Evolutionary conservation across 1,284 basidiomycete genomes (phyloP), one percentile per base, ranked within the genome.

Genomic region (Cystobasidium sp.): DNA sequence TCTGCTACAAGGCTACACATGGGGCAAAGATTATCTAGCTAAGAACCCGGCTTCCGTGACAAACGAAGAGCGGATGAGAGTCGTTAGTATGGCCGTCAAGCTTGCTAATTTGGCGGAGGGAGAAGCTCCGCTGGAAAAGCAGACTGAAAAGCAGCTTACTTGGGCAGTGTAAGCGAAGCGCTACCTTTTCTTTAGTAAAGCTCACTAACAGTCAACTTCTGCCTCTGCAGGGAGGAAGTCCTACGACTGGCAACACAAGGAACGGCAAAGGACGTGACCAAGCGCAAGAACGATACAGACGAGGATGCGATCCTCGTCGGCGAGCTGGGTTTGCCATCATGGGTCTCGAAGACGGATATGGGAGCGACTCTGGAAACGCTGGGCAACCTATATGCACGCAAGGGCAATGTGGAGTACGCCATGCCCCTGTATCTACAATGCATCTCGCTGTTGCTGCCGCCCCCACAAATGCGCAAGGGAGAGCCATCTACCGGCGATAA

Each of bases 361-460:
- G 80, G 81, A 46, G 77, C 77, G 10, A 79, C 78, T n/a, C 76
- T 82, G 69, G 82, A 83, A 75, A 76, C 80, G 5, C 78, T 83
- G 8, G 82, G 82, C 55, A 78, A 77, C 18, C 80, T 82, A 31
- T 83, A 83, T 72, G 80, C 81, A 4, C 44, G 72, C 6, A 77
- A 80, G 51, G 74, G 75, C 56, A 76, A 80, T 1, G 76, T 79
- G 14, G 80, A 82, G 65, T 82, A 79, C 61, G 82, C 82, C 1
- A 79, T 82, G 39, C 81, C 82, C 9, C 77, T 83, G 8, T 82
- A 82, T 75, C 76, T 82, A 9, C 82, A 83, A 66, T 79, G 81
- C 0, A 77, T 83, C 0, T 78, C 78, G 10, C 77, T 82, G 59
- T 78, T 82, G 8, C 61, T 82, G 6, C 81, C 81, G 0, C 75